Evolutionary conservation across 202 grass and related monocot species (phyloP), one percentile per base, ranked within the genome.

Genomic region (Elaeis oleifera): DNA sequence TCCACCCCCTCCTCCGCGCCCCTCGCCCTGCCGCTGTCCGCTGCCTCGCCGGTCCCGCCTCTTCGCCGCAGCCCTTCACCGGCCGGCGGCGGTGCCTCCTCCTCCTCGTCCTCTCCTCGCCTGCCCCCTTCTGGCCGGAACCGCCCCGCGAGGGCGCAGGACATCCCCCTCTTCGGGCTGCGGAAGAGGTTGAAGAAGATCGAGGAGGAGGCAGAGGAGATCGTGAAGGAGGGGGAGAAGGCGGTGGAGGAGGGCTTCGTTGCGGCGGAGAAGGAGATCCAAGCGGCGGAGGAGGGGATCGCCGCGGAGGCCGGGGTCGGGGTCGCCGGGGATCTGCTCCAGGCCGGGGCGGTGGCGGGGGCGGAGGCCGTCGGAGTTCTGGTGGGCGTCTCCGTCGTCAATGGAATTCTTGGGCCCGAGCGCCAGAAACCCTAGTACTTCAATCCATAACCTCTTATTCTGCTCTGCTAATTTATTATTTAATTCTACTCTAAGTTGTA

Each of bases 161-260:
- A 81, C 60, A 83, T 97, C 57, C 84, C 84, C 1, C 74, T 97
- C 1, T 97, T 97, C 68, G 92, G 92, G 32, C 76, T 97, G 79
- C 74, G 92, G 39, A 97, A 91, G 74, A 83, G 69, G 29, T 80
- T 97, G 69, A 72, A 85, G 71, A 71, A 76, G 53, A 86, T 89
- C 61, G 92, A 91, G 68, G 65, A 76, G 68, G 73, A 78, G 18
- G 85, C 71, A 54, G 62, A 76, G 56, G 44, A 67, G 21, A 74
- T 74, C 18, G 79, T 71, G 3, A 65, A 81, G 36, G 64, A 71
- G 29, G 85, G 53, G 63, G 74, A 74, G 19, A 49, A 63, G 39
- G 62, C 68, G 26, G 80, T 71, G 5, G 79, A 52, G 15, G 57
- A 66, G 15, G 83, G 56, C 54, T 51, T 77, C 9, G 80, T 31